Base-by-base conservation (phyloP, 78 protist genomes). In the Chrysochromulina tobinii region DNA sequence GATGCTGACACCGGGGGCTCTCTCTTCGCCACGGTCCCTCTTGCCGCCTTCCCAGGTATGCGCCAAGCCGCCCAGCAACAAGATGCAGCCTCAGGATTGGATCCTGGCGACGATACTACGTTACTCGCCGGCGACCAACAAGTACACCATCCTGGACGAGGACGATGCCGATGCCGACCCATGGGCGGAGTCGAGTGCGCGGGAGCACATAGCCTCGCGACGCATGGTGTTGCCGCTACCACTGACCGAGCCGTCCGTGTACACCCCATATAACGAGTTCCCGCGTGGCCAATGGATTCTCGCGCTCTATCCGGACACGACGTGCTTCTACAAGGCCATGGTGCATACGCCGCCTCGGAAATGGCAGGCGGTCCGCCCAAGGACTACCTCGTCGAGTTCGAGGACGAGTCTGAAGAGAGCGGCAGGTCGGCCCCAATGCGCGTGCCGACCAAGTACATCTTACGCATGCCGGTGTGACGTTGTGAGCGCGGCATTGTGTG, bases 291-390 rank as follows among this genome's bases (percentile, higher is more conserved):
- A 20, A 20, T 59, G 23, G 23, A 12, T 79, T 12, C 87, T 79
- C 87, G 87, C 64, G 15, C 61, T 79, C 21, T 79, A 54, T 64
- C 87, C 87, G 8, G 87, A 79, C 61, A 79, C 87, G n/a, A 79
- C 87, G 3, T 79, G 87, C 87, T 79, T 79, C 61, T 79, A 79
- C 87, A 51, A 54, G 50, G 87, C 64, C 3, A 3, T 9, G 23
- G 87, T 79, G 18, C 12, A 2, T 18, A 54, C 61, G 5, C 58
- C 87, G 87, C 87, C 12, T 54, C 64, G 1, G 11, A 69, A 14
- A 5, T 64, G 69, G 17, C 69, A 6, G 69, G 25, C 69, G 17
- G 69, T 21, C 25, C 69, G 25, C 85, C n/a, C 38, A 58, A 64
- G 50, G 87, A 79, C 87, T 79, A 79, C 17, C 3, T 79, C 11